Evolutionary conservation across 306 rosid species (phyloP), one percentile per base, ranked within the genome.

Genomic region (Dalbergia cochinchinensis): DNA sequence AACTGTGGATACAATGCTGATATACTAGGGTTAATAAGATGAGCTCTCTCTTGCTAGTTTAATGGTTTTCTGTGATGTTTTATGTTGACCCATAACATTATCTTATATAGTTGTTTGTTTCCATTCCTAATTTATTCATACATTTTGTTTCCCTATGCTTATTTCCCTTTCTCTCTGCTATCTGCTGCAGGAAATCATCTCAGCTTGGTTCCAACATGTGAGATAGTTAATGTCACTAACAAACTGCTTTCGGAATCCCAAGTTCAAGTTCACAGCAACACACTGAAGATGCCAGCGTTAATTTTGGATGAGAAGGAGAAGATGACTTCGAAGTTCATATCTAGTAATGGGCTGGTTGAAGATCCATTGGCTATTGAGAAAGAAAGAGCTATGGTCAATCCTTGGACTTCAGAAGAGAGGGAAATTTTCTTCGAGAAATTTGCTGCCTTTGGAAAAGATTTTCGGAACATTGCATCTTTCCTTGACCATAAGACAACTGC

Each of bases 401-500:
- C 94, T 11, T 96, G 99, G 99, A 91, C 89, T 4, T 76, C 84
- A 45, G 92, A 85, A 11, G 99, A 96, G 81, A 91, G 33, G 69
- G 88, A 86, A 22, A 47, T 89, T 55, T 93, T 96, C 81, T 58
- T 91, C 82, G 94, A 90, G 74, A 91, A 96, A 82, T 83, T 87
- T 39, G 88, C 88, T 64, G 71, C 59, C 4, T 84, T 74, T 33
- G 98, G 99, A 78, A 96, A 96, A 86, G 93, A 96, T 82, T 96
- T 96, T 68, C 78, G 86, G 22, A 93, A 87, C 83, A 89, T 96
- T 65, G 89, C 99, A 45, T 91, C 93, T 37, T 96, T 87, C 74
- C 90, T 96, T 18, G 87, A 87, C 58, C 97, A 91, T 88, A 96
- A 91, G 88, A 93, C 99, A 73, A 93, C 90, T 11, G 99, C 99